Percentiles rank a stretch among this genome's conserved stretches.
Evolutionary conservation across 352 stramenopile genomes (phyloP).

Genomic region (Phytophthora ohioensis): DNA sequence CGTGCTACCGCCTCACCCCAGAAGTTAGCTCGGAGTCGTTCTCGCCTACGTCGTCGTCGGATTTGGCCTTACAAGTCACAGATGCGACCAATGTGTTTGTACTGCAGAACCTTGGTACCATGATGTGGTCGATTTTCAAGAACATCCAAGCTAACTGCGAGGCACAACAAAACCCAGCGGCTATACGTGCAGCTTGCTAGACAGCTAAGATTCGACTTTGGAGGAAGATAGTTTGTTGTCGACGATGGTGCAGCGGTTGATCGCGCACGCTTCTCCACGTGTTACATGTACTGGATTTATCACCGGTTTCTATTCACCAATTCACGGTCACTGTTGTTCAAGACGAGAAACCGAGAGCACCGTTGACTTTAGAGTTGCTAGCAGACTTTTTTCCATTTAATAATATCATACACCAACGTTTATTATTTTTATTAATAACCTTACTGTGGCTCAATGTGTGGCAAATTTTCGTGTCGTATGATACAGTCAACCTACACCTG

Average conservation of each 20-base stretch:
- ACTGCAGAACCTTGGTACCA: conserved; percentile 17
- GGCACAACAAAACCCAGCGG: neutral
- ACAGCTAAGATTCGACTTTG: neutral
- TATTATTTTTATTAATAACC: too few relatives aligned
- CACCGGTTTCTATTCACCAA: too few relatives aligned
- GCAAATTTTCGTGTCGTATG: too few relatives aligned
- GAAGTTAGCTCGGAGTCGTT: conserved; percentile 8
- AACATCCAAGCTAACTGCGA: conserved; percentile 15
- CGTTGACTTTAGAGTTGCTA: too few relatives aligned
- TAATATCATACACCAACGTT: too few relatives aligned
- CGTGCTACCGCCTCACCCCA: conserved; percentile 24
- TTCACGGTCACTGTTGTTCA: too few relatives aligned
- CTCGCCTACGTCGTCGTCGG: neutral
- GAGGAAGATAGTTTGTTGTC: neutral
- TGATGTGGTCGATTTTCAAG: conserved; percentile 21
- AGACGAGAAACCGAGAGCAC: too few relatives aligned
- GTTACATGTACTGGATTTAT: too few relatives aligned
- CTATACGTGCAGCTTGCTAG: conserved; percentile 5
- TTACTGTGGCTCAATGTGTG: too few relatives aligned
- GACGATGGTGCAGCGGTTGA: neutral
- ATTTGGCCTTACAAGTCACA: neutral
- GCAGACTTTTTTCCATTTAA: too few relatives aligned
- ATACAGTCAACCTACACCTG: too few relatives aligned
- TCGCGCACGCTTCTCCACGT: too few relatives aligned
- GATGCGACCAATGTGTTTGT: conserved; percentile 25